Evolutionary conservation across 768 basidiomycete species (phyloP), one percentile per base, ranked within the genome.

Genomic region (Dendrothele bispora): DNA sequence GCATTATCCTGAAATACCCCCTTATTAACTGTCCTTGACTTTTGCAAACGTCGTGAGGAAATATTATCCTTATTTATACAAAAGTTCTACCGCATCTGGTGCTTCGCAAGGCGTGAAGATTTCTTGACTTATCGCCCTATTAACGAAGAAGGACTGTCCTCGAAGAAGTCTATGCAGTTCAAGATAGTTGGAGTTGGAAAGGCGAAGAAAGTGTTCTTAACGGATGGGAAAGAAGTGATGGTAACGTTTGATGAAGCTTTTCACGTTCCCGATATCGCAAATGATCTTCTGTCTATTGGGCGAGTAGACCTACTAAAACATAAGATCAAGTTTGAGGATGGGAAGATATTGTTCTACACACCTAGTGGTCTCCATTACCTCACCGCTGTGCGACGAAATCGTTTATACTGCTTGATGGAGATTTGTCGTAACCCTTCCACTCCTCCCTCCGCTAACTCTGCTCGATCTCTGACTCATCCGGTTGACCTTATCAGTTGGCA

Each of bases 101-200:
- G n/a, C 45, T 51, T 51, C 24, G 35, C 29, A 21, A n/a, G 29
- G 15, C 14, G 20, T 15, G 6, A 4, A 1, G 50, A 51, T 18
- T 51, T 51, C 21, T 27, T 35, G 2, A 22, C 34, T 1, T 51
- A 51, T 39, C 17, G 21, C 1, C 38, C 24, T 14, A 60, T 57
- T 14, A 15, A 49, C 0, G 55, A 5, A 44, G 54, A 14, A 18
- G 56, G 10, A 55, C 61, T 29, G 48, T 45, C 21, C 49, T 54
- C 0, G 54, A 58, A 7, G 49, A 62, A 50, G 47, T 52, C 5
- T 42, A 49, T 12, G 25, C 26, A 15, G n/a, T 66, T 65, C 37
- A 15, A 50, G 6, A 58, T 61, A 1, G 29, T 53, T 0, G 60
- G 61, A 6, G 40, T 50, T 10, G 65, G 65, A 3, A 47, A 52